phyloP scores from a whole-genome alignment of 2,329 filamentous ascomycete species.

The Zymoseptoria tritici region DNA sequence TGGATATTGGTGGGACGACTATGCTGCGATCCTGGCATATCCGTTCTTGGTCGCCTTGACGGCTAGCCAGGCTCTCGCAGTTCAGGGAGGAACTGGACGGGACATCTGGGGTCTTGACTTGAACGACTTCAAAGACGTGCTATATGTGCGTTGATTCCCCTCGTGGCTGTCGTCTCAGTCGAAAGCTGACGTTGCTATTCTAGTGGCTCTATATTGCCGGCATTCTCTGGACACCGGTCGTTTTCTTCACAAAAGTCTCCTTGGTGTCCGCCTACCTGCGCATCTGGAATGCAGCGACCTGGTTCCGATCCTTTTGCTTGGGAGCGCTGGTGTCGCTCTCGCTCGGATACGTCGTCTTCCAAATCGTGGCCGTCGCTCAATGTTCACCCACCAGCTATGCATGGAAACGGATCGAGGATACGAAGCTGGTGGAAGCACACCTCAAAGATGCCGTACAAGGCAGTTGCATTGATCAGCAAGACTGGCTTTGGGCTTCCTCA shows the following conservation, averaged over 20 bases:
- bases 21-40: background rate
- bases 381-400: slow-evolving; percentile 4
- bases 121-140: background rate
- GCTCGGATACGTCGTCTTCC: slow-evolving; percentile 6
- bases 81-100: slow-evolving; percentile 7
- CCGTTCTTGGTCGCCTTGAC: slow-evolving; percentile 5
- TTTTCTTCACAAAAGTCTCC: slow-evolving; percentile 4
- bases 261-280: slow-evolving; percentile 5
- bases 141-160: background rate
- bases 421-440: background rate
- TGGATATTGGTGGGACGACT: slow-evolving; percentile 9
- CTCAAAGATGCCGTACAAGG: background rate
- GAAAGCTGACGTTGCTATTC: background rate
- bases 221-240: slow-evolving; percentile 6
- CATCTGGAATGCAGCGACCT: slow-evolving; percentile 3
- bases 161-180: too few relatives aligned
- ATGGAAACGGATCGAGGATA: slow-evolving; percentile 3
- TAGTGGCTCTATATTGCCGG: slow-evolving; percentile 11
- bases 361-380: slow-evolving; percentile 6
- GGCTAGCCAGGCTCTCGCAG: slow-evolving; percentile 4
- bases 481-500: slow-evolving; percentile 2
- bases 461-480: slow-evolving; percentile 5
- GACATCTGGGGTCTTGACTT: slow-evolving; percentile 6
- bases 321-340: slow-evolving; percentile 1
- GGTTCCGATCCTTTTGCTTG: slow-evolving; percentile 2